Evolutionary conservation across 768 basidiomycete genomes (phyloP).

Genomic region (Leccinum barrowsii): DNA sequence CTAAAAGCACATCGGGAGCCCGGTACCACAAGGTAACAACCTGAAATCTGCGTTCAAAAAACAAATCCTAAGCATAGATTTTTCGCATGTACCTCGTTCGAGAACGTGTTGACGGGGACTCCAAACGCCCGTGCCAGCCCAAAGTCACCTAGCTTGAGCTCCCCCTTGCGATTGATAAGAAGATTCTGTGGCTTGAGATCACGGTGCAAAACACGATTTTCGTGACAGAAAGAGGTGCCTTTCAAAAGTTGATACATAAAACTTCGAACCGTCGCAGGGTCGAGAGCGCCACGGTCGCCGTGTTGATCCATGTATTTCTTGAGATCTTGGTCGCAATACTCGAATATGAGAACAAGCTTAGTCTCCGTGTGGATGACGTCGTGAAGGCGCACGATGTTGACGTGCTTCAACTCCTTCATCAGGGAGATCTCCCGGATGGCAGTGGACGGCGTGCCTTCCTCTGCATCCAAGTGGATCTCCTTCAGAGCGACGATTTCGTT

Average conservation of each 20-base stretch:
- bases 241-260: constrained; percentile 98
- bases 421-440: constrained; percentile 98
- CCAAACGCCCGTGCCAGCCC: constrained; percentile 97
- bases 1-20: constrained; percentile 95
- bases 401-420: constrained; percentile 99
- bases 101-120: constrained; percentile 98
- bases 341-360: constrained; percentile 96
- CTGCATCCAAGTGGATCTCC: constrained; percentile 98
- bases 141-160: constrained; percentile 97
- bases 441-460: constrained; percentile 98
- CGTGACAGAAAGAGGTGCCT: constrained; percentile 97
- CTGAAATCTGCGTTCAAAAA: constrained; percentile 36
- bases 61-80: not conserved
- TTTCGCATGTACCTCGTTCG: constrained; percentile 69
- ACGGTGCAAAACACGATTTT: constrained; percentile 95
- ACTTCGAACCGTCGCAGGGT: constrained; percentile 82
- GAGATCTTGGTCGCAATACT: constrained; percentile 96
- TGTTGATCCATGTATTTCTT: constrained; percentile 99
- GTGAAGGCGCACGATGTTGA: constrained; percentile 96
- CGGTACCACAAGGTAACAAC: constrained; percentile 99
- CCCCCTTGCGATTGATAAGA: constrained; percentile 94
- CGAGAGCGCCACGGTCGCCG: constrained; percentile 92
- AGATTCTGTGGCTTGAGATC: constrained; percentile 99
- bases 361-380: constrained; percentile 99
- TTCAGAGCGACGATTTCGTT: constrained; percentile 98